Evolutionary conservation across 2,329 filamentous ascomycete genomes (phyloP), one percentile per base, ranked within the genome.

Genomic region (Trichoderma sp.): DNA sequence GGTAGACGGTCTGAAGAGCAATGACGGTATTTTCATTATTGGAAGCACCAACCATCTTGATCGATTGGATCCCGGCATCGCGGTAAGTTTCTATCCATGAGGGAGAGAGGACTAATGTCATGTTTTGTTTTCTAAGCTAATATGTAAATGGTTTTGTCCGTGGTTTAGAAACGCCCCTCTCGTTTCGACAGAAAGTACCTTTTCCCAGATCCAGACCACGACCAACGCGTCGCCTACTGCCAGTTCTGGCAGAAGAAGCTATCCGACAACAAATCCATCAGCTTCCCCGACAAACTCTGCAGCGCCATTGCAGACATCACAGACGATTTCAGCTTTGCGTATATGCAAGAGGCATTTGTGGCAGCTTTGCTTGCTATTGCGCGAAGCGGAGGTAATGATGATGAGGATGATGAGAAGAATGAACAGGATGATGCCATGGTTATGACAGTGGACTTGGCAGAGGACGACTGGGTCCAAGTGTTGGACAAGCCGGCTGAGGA

Each of bases 21-120:
- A 92, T 72, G 88, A 92, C 72, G 90, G 90, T 13, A 91, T 92
- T 64, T 85, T 92, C 73, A 90, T 92, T 80, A 83, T 91, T 33
- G 88, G 87, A 35, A 88, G 85, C 65, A 91, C 89, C 0, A 91
- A 91, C 74, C 85, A 88, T 72, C 82, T 92, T 5, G 89, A 92
- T 43, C 83, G 85, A 1, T 79, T 92, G 5, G 90, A 92, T 72
- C 89, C 89, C 0, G 89, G 89, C 24, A 90, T 89, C 33, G 83
- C 86, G 10, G 82, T 84, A 74, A 75, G 81, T 77, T 29, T 29
- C 4, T 49, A 1, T 49, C 7, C 16, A 24, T 13, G 3, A 35
- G 5, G 11, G 11, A 4, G 10, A 13, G 31, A 10, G 1, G 13
- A 4, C 6, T 6, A 3, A 6, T 10, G 16, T 43, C 5, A 1